Base-by-base conservation (phyloP, 495 filamentous ascomycete genomes). In the Neurospora sp. region DNA sequence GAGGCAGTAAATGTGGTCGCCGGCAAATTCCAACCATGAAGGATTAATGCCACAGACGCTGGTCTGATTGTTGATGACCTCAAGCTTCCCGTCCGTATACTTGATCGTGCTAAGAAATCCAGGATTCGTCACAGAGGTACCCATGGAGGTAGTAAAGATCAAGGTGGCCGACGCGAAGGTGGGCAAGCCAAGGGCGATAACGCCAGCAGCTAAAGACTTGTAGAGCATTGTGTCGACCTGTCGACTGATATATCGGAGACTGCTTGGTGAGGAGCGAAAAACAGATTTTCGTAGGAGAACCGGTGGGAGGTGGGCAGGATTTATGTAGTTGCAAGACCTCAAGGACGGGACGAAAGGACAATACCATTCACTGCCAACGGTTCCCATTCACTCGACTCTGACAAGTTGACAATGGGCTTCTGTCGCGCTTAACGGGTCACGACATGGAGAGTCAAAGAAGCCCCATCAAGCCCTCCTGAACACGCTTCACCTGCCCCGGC, bases 141-240 rank as follows among this genome's bases (percentile, higher is more conserved):
- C 89, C 70, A 81, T 82, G 83, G 89, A 89, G 14, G 88, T 84
- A 72, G 86, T 87, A 80, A 87, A 90, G 77, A 92, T 82, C 68
- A 81, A 83, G 59, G 76, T 80, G 53, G 82, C 79, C 38, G 79
- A 80, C 39, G 79, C 76, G 44, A 78, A 75, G 73, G 75, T 74
- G 71, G 76, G 76, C 71, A 82, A 75, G 68, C 73, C 73, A 44
- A 82, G 78, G 71, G 73, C 75, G 65, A 78, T 72, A n/a, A 42
- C 74, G 38, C 48, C 68, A 11, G 68, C 72, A 31, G 72, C 70
- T 35, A 71, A n/a, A n/a, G 41, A 44, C 20, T 46, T 69, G 70
- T 44, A 73, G 41, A 59, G 46, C 74, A 76, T 76, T 38, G 69
- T 20, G 44, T 12, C 1, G 44, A 37, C 38, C 22, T 39, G 31